Percentiles rank a stretch among this genome's conserved stretches.
These are phyloP conservation scores for Nakaseomyces nivariensis DNA, from an alignment of 1,139 yeast genomes.

Conservation along the genomic window DNA sequence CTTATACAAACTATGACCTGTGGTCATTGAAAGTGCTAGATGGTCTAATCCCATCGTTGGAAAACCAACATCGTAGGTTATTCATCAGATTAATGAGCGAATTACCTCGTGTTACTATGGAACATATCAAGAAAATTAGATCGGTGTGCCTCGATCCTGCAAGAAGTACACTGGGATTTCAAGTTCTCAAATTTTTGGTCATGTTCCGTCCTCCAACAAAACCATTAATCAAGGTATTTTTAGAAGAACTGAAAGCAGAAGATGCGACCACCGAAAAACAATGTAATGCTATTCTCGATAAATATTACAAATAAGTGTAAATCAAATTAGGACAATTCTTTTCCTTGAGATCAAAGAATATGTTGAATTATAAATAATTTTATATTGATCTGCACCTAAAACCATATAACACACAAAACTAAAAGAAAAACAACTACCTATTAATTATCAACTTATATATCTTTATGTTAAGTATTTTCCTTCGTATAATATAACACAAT, in stretches of 20 bases:
- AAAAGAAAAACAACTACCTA: no score
- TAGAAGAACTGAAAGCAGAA: conserved; percentile 45
- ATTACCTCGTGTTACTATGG: conserved; percentile 61
- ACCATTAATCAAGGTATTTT: conserved; percentile 51
- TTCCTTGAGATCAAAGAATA: background rate
- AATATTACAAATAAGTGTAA: conserved; percentile 28
- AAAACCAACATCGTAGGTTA: conserved; percentile 64
- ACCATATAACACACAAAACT: no score
- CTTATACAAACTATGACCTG: conserved; percentile 35
- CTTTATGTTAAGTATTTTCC: no score
- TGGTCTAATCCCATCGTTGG: conserved; percentile 74
- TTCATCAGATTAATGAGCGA: conserved; percentile 80
- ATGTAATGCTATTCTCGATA: conserved; percentile 43
- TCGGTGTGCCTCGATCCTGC: conserved; percentile 82
- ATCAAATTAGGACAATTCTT: background rate
- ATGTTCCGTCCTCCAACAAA: conserved; percentile 88
- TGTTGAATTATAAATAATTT: no score
- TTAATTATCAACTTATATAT: no score
- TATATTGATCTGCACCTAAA: no score
- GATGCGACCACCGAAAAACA: conserved; percentile 49
- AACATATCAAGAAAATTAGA: conserved; percentile 52
- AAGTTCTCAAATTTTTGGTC: conserved; percentile 67
- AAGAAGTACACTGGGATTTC: conserved; percentile 69
- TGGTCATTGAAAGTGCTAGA: conserved; percentile 74
- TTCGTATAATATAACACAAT: no score